Base-by-base conservation (phyloP, 257 asterid species). In the Solanum tarapatanum region DNA sequence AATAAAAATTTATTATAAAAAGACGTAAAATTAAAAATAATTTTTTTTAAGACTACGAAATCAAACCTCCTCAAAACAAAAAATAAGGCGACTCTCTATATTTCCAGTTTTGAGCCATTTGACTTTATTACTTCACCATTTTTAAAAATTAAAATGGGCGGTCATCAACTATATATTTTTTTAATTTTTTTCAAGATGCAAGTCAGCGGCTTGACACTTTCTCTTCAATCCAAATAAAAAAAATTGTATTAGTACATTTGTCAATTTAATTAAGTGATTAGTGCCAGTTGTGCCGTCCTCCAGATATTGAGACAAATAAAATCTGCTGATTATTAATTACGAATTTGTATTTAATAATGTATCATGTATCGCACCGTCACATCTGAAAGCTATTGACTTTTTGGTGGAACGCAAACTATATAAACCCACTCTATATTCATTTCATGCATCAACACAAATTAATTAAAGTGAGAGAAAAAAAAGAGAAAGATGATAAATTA, bases 401-500 rank as follows among this genome's bases (percentile, higher is more conserved):
- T 43, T 12, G 11, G 28, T 16, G 0, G 85, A 45, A 4, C 4
- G 0, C 24, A 80, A 80, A 80, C 85, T 80, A 28, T 80, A 28
- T 80, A 80, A 80, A 80, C 41, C 36, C 39, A 45, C 37, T 80
- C 39, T 17, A 17, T 28, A 45, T 30, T 28, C 41, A 12, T 28
- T 80, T 80, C 17, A 80, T 45, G 26, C 41, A 45, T 45, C 26
- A 84, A 8, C 75, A 84, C 45, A 60, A 39, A 76, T 14, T 26
- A 41, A 66, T 41, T 43, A 43, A 66, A 68, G 26, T 14, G 13
- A 84, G 24, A 87, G 62, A 45, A 23, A 41, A 28, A n/a, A 39
- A 26, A 90, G 30, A 70, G 84, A 36, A 87, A 79, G 84, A 94
- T 95, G 98, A 93, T 93, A 85, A 90, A 79, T 87, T 89, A 92